These are phyloP conservation scores for Yamadazyma endophytica DNA, from an alignment of 805 yeast species.

Conservation along the genomic window DNA sequence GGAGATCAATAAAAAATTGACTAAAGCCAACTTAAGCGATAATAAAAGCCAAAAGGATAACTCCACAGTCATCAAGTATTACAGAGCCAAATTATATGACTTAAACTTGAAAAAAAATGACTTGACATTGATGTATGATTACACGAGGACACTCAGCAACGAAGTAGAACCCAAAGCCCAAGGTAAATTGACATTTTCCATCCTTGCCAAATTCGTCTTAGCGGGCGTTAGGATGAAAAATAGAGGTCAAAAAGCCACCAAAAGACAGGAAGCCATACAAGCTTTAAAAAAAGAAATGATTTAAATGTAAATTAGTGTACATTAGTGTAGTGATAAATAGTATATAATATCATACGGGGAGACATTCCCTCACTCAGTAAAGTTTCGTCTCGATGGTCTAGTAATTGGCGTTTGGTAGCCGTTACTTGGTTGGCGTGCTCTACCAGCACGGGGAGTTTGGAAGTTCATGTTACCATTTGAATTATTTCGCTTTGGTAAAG, in stretches of 20 bases:
- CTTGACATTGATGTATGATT: constrained; percentile 30
- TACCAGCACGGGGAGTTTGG: constrained; percentile 35
- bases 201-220: constrained; percentile 34
- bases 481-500: constrained; percentile 9
- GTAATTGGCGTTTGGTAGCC: constrained; percentile 40
- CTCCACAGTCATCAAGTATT: constrained; percentile 41
- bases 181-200: constrained; percentile 24
- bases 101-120: constrained; percentile 31
- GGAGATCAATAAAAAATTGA: constrained; percentile 17
- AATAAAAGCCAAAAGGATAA: background rate
- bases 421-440: constrained; percentile 34
- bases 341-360: background rate
- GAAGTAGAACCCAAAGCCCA: too few species aligned
- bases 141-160: constrained; percentile 1
- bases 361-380: constrained; percentile 2
- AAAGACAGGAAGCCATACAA: constrained; percentile 19
- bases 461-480: constrained; percentile 11
- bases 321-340: background rate
- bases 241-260: constrained; percentile 23
- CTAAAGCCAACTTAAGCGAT: constrained; percentile 19
- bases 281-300: constrained; percentile 17
- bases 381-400: constrained; percentile 26
- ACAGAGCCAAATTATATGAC: constrained; percentile 46
- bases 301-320: constrained; percentile 4
- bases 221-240: constrained; percentile 30